Percentiles rank a stretch among this genome's conserved stretches.
These are phyloP conservation scores for Orbilia blumenaviensis DNA, from an alignment of 2,329 filamentous ascomycete genomes.

Conservation along the genomic window DNA sequence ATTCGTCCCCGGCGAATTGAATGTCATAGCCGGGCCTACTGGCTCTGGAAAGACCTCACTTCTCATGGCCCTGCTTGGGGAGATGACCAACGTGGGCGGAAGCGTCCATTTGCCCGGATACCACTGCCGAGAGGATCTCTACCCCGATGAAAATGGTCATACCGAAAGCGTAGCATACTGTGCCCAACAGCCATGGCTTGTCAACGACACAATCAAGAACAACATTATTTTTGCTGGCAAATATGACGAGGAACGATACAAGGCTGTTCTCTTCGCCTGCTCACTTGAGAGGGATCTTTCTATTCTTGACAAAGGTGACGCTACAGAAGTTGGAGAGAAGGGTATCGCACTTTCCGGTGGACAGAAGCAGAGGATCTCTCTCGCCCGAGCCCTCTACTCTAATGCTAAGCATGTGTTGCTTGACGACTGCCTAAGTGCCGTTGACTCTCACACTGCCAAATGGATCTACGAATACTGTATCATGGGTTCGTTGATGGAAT, in stretches of 20 bases:
- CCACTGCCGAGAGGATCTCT: conserved; percentile 83
- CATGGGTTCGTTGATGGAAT: conserved; percentile 84
- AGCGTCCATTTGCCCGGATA: conserved; percentile 86
- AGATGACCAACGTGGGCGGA: conserved; percentile 88
- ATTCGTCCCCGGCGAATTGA: conserved; percentile 85
- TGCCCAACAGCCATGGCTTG: conserved; percentile 94
- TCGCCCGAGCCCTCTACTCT: conserved; percentile 96
- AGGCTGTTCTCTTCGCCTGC: conserved; percentile 87
- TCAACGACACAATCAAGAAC: conserved; percentile 93
- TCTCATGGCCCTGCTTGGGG: conserved; percentile 92
- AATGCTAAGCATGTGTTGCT: conserved; percentile 89
- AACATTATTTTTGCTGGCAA: conserved; percentile 92
- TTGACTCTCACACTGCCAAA: conserved; percentile 96
- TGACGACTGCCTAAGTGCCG: conserved; percentile 94
- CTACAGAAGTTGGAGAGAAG: conserved; percentile 95
- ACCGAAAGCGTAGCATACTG: conserved; percentile 95
- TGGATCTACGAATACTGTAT: conserved; percentile 98
- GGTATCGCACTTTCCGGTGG: conserved; percentile 95
- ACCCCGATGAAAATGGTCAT: conserved; percentile 80
- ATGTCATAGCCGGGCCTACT: conserved; percentile 90
- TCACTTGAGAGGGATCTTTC: conserved; percentile 89
- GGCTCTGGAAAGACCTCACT: conserved; percentile 95
- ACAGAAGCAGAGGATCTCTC: conserved; percentile 95
- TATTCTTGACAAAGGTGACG: conserved; percentile 89
- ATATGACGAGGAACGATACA: conserved; percentile 83